Percentiles rank a stretch among this genome's conserved stretches.
These are phyloP conservation scores for Linum lewisii DNA, from an alignment of 345 rosid genomes.

Conservation along the genomic window DNA sequence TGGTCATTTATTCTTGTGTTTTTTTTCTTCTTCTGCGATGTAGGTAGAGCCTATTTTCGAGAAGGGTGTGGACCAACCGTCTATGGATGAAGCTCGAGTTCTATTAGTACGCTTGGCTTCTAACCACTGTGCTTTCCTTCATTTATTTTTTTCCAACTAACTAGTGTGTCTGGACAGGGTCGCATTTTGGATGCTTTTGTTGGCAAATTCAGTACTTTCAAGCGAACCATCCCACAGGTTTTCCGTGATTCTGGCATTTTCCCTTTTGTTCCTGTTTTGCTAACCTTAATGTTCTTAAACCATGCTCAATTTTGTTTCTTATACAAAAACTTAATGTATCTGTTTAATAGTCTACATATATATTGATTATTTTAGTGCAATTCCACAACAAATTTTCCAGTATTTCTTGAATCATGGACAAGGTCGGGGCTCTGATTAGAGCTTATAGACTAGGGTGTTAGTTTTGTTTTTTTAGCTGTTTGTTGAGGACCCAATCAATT, in stretches of 20 bases:
- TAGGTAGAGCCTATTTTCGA: slow-evolving; percentile 99
- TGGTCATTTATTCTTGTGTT: slow-evolving; percentile 13
- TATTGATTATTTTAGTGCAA: too few relatives aligned
- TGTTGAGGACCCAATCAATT: too few relatives aligned
- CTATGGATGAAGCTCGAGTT: slow-evolving; percentile 95
- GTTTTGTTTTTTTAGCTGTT: too few relatives aligned
- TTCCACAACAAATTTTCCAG: too few relatives aligned
- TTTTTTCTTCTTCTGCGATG: slow-evolving; percentile 14
- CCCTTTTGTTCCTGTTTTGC: neutral
- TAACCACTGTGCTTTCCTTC: slow-evolving; percentile 10
- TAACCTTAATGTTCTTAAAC: neutral
- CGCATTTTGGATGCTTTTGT: slow-evolving; percentile 97
- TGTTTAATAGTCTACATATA: too few relatives aligned
- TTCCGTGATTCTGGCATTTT: slow-evolving; percentile 17
- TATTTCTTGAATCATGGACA: too few relatives aligned
- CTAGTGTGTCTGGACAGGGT: slow-evolving; percentile 44
- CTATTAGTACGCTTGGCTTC: slow-evolving; percentile 48
- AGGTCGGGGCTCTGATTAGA: too few relatives aligned
- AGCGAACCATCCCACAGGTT: slow-evolving; percentile 99
- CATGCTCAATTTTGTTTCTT: too few relatives aligned
- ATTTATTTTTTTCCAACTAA: slow-evolving; percentile 13
- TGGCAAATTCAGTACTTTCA: slow-evolving; percentile 95
- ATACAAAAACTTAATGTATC: too few relatives aligned
- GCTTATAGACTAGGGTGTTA: too few relatives aligned
- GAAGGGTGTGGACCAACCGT: slow-evolving; percentile 86